Percentiles rank a stretch among this genome's conserved stretches.
Evolutionary conservation across 73 alveolate species (phyloP).

Genomic region (Symbiodinium pilosum): DNA sequence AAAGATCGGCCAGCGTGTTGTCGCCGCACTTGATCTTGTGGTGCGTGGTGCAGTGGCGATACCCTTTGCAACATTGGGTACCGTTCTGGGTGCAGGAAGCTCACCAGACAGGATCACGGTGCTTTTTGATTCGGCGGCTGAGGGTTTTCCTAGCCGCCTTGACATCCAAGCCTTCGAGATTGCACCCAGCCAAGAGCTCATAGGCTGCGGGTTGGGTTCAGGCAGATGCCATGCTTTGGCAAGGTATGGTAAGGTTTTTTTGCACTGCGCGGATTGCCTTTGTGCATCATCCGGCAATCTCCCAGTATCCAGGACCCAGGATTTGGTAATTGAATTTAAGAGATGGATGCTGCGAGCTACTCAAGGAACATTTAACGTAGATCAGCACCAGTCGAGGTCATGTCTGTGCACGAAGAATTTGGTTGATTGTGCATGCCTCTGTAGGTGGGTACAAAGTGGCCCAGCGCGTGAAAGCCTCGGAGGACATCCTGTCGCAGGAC

Average conservation of each 20-base stretch:
- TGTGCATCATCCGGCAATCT: too few species aligned
- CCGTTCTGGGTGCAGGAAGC: neutral
- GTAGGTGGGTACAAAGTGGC: slow-evolving; percentile 60
- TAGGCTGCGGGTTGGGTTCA: slow-evolving; percentile 11
- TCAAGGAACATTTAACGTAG: too few species aligned
- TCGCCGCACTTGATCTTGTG: neutral
- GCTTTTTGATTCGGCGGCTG: neutral
- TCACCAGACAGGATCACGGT: slow-evolving; percentile 35
- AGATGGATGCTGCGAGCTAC: too few species aligned
- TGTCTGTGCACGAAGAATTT: too few species aligned
- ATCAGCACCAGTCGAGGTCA: too few species aligned
- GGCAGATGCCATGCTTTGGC: too few species aligned
- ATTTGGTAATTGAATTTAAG: too few species aligned
- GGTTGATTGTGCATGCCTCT: too few species aligned
- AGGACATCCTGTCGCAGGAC: slow-evolving; percentile 10
- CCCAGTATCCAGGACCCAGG: too few species aligned
- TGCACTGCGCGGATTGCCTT: too few species aligned
- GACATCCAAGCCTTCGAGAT: slow-evolving; percentile 53
- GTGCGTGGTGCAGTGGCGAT: neutral
- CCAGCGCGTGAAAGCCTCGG: slow-evolving; percentile 25
- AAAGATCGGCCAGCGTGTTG: slow-evolving; percentile 41
- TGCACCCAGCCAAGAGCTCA: slow-evolving; percentile 21
- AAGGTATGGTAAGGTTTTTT: too few species aligned
- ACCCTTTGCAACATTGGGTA: slow-evolving; percentile 28
- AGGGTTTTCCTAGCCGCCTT: neutral